Percentiles rank a stretch among this genome's conserved stretches.
Conservation (phyloP, 1,284 basidiomycete genomes). For the Boletus smithii region DNA sequence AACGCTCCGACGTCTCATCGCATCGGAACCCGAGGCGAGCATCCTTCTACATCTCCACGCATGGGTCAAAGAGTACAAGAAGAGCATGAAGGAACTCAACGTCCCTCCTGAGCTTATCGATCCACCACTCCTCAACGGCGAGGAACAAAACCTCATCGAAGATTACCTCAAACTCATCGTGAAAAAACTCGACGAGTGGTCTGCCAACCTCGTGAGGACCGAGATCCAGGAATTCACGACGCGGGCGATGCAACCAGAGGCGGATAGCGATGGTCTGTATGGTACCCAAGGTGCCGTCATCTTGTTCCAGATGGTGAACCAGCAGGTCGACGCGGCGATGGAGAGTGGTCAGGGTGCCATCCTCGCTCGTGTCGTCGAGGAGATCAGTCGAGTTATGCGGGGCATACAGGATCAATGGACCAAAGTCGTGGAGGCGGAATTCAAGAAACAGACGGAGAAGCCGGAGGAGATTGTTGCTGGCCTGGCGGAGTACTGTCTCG, state of each 20-base stretch:
- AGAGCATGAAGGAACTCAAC: conserved; percentile 91
- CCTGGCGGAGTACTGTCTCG: conserved; percentile 94
- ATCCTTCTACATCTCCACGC: conserved; percentile 84
- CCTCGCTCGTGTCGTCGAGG: conserved; percentile 86
- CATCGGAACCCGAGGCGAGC: conserved; percentile 81
- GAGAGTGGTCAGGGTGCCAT: conserved; percentile 96
- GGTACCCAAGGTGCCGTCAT: conserved; percentile 92
- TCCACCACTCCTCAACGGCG: conserved; percentile 88
- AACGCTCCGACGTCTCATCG: conserved; percentile 70
- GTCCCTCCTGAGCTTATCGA: conserved; percentile 80
- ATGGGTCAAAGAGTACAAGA: conserved; percentile 95
- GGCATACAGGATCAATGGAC: conserved; percentile 89
- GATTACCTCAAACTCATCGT: conserved; percentile 94
- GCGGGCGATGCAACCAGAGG: conserved; percentile 83
- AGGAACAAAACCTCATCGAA: conserved; percentile 91
- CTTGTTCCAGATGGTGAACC: conserved; percentile 98
- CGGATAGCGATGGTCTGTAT: conserved; percentile 86
- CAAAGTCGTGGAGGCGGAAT: conserved; percentile 80
- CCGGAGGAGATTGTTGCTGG: conserved; percentile 88
- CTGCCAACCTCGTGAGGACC: conserved; percentile 87
- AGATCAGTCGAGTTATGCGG: conserved; percentile 88
- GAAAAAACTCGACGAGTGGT: conserved; percentile 97
- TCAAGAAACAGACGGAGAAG: conserved; percentile 83
- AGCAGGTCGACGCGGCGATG: conserved; percentile 92
- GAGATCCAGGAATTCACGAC: conserved; percentile 85